Evolutionary conservation across 176 grass and related monocot species (phyloP).

Genomic region (Melocanna baccifera): DNA sequence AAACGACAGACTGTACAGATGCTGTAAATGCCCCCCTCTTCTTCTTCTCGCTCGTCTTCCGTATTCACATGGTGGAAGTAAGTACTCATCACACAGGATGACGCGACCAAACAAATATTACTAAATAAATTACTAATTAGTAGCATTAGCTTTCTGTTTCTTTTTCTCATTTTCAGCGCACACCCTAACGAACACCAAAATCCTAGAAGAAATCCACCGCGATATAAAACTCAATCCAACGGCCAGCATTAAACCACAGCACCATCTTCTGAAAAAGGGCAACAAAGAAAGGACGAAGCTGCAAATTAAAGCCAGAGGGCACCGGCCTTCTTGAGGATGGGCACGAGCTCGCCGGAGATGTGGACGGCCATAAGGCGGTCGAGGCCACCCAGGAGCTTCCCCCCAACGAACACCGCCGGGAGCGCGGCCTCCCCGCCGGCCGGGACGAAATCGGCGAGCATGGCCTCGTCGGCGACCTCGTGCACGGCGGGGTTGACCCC

Average conservation of each 20-base stretch:
- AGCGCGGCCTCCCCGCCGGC: constrained; percentile 24
- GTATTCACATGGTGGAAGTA: constrained; percentile 30
- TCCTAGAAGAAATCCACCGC: constrained; percentile 11
- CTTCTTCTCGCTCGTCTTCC: constrained; percentile 18
- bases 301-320: constrained; percentile 75
- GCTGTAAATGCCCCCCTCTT: background rate
- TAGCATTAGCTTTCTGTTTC: background rate
- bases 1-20: constrained; percentile 40
- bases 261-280: background rate
- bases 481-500: constrained; percentile 83
- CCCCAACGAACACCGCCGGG: constrained; percentile 83
- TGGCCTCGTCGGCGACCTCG: constrained; percentile 71
- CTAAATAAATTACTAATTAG: constrained; percentile 10
- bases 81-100: background rate
- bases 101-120: background rate
- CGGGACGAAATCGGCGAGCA: constrained; percentile 37
- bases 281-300: background rate
- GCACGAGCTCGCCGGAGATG: constrained; percentile 92
- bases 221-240: constrained; percentile 9
- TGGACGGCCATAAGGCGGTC: constrained; percentile 93
- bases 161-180: background rate
- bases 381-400: constrained; percentile 64
- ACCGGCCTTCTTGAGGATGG: constrained; percentile 90
- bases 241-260: constrained; percentile 18
- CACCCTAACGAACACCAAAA: background rate